Evolutionary conservation across 805 yeast genomes (phyloP), one percentile per base, ranked within the genome.

Genomic region (Candida saitoana): DNA sequence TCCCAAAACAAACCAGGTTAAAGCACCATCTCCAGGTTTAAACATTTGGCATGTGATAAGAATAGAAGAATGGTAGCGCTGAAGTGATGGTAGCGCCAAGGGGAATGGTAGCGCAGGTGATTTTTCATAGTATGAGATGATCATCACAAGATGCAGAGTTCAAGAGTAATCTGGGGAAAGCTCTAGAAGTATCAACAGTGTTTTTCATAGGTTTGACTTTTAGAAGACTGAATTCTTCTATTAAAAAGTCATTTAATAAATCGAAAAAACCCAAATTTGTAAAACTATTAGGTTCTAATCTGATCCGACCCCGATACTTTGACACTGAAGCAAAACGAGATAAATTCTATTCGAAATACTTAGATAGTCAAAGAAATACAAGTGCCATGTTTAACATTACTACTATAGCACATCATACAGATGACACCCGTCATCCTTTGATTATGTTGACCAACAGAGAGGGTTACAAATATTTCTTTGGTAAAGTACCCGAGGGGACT

Each of bases 401-500:
- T 2, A 73, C 80, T 3, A 57, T 81, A 1, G 62, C 79, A 15
- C 88, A 79, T 55, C 65, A 67, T 24, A 68, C 77, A 7, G 59
- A 71, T 19, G 91, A 84, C 48, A 65, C 80, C 1, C 52, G 58
- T 18, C 78, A 76, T 47, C 87, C 90, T 0, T 61, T 79, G 22
- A 56, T 83, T 11, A 60, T 79, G 52, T 59, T 84, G 35, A 62
- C 72, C 14, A 70, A 74, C 36, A 54, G 66, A 27, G 71, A 69
- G 14, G 86, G 87, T 3, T 60, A 63, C 40, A 59, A 76, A 43
- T 85, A 80, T 50, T 61, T 89, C 36, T 74, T 91, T 55, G 99
- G 98, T 2, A 80, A 81, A 41, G 61, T 87, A 3, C 78, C 91
- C 3, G 97, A 90, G 57, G 98, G 98, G 3, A 65, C 87, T 1